These are phyloP conservation scores for Picea sitchensis DNA, from an alignment of 75 land plant genomes.

Conservation along the genomic window DNA sequence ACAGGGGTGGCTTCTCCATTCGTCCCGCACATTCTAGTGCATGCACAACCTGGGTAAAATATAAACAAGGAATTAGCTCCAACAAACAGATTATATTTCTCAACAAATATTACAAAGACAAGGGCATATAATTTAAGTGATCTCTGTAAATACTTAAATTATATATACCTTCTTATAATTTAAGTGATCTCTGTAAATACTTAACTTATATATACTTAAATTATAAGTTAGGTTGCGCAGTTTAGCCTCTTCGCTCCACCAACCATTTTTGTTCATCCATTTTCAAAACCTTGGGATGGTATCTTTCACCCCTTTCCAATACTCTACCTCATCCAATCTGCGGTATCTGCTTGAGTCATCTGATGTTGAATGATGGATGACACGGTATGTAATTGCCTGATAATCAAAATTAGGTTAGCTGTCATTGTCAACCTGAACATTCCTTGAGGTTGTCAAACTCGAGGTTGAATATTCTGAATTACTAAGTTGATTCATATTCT, in stretches of 20 bases:
- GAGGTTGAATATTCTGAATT: no score
- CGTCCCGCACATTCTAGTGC: constrained; percentile 69
- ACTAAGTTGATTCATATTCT: no score
- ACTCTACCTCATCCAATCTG: constrained; percentile 62
- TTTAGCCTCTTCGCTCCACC: constrained; percentile 69
- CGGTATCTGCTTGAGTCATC: constrained; percentile 91
- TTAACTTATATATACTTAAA: not conserved
- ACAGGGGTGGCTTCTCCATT: constrained; percentile 50
- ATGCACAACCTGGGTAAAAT: constrained; percentile 39
- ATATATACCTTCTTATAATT: no score
- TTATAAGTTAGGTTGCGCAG: constrained; percentile 1
- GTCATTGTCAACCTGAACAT: no score
- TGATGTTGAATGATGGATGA: constrained; percentile 86
- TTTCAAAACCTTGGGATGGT: constrained; percentile 60
- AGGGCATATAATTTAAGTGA: not conserved
- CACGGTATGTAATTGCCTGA: constrained; percentile 81
- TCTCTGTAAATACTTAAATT: not conserved
- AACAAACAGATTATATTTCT: not conserved
- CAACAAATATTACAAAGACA: not conserved
- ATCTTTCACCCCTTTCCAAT: constrained; percentile 60
- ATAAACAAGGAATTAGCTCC: not conserved
- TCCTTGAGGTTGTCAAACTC: no score
- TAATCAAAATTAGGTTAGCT: no score
- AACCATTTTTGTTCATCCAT: constrained; percentile 63
- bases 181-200: not conserved